phyloP scores from a whole-genome alignment of 2,329 filamentous ascomycete genomes.

The Zasmidium angulare region DNA sequence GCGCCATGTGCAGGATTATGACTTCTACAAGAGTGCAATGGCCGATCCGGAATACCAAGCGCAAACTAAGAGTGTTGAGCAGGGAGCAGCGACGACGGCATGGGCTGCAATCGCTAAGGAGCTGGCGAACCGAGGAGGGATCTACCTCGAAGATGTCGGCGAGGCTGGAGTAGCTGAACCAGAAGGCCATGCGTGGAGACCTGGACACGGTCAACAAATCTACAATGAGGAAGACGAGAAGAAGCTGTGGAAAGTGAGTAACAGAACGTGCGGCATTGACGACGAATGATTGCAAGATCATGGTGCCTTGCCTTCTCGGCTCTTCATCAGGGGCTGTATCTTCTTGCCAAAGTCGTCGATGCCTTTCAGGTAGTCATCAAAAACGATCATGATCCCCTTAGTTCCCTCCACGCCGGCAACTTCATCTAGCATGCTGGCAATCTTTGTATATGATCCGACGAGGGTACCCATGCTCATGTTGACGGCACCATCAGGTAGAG shows the following conservation, averaged over 20 bases:
- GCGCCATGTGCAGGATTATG: slow-evolving; percentile 19
- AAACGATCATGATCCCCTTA: slow-evolving; percentile 17
- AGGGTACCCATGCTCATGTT: slow-evolving; percentile 19
- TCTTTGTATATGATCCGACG: slow-evolving; percentile 5
- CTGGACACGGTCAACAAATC: slow-evolving; percentile 34
- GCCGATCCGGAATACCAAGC: slow-evolving; percentile 14
- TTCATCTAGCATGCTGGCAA: slow-evolving; percentile 10
- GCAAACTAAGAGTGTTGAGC: slow-evolving; percentile 37
- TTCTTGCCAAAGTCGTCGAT: slow-evolving; percentile 16
- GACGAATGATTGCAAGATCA: neutral
- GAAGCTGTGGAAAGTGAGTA: slow-evolving; percentile 40
- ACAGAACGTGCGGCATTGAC: neutral
- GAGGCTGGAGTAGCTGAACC: neutral
- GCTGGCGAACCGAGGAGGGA: slow-evolving; percentile 47
- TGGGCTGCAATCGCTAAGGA: slow-evolving; percentile 45
- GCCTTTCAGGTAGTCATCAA: slow-evolving; percentile 16
- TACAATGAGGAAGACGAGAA: slow-evolving; percentile 41
- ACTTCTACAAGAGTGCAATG: slow-evolving; percentile 13
- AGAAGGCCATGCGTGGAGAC: slow-evolving; percentile 14
- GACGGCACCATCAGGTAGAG: slow-evolving; percentile 13
- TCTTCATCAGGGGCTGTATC: slow-evolving; percentile 18
- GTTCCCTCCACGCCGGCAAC: slow-evolving; percentile 9
- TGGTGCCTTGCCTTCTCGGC: slow-evolving; percentile 1
- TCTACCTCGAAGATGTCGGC: slow-evolving; percentile 42
- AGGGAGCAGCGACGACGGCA: slow-evolving; percentile 51